phyloP scores from a whole-genome alignment of 1,139 yeast genomes.

The Suhomyces atakaporum region DNA sequence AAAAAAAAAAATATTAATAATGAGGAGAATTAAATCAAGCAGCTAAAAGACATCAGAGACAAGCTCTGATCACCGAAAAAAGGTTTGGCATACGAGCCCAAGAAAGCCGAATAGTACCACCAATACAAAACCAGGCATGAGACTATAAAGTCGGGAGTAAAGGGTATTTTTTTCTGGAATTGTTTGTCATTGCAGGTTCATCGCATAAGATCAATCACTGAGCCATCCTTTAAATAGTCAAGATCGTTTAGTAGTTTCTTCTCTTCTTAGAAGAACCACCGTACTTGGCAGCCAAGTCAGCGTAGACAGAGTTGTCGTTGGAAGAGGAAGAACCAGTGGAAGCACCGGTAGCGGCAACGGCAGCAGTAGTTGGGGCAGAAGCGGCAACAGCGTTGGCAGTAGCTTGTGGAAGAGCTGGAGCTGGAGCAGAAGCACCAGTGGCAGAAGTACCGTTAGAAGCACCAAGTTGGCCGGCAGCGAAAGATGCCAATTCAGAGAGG shows the following conservation, averaged over 20 bases:
- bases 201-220: neutral
- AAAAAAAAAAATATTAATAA: conserved; percentile 3
- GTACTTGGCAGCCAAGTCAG: conserved; percentile 15
- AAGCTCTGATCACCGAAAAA: conserved; percentile 6
- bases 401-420: conserved; percentile 6
- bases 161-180: conserved; percentile 10
- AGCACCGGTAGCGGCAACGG: conserved; percentile 14
- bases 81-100: conserved; percentile 5
- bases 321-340: conserved; percentile 1
- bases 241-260: conserved; percentile 21
- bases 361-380: conserved; percentile 18
- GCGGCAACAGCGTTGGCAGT: conserved; percentile 13
- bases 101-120: conserved; percentile 6
- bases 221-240: conserved; percentile 12
- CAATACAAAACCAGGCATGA: conserved; percentile 1
- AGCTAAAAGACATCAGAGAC: conserved; percentile 1
- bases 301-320: conserved; percentile 12
- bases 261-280: conserved; percentile 17
- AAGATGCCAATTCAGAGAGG: conserved; percentile 21
- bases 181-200: neutral
- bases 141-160: neutral
- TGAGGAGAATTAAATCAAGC: conserved; percentile 8
- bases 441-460: conserved; percentile 11
- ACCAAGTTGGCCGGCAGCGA: conserved; percentile 3
- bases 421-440: conserved; percentile 15